Evolutionary conservation across 2,329 filamentous ascomycete genomes (phyloP), one percentile per base, ranked within the genome.

Genomic region (Neofusicoccum ribis): DNA sequence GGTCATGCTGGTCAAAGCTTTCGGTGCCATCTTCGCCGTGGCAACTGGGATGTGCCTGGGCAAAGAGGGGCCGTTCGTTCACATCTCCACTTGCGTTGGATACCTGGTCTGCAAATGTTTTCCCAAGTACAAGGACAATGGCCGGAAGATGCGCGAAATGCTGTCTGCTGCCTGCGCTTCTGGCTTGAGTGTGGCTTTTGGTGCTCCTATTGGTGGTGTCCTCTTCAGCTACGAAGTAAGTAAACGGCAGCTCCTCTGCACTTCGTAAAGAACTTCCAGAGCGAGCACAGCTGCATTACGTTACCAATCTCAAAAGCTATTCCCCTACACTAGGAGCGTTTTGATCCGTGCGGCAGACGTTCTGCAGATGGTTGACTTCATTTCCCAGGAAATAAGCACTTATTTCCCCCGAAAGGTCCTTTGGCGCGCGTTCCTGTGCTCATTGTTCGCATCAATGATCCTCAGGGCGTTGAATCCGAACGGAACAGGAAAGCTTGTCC

Each of bases 1-100:
- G 66, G 84, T 86, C 6, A 75, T 88, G 3, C 58, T 83, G 14
- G 81, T 86, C 65, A 88, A 88, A 76, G 85, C 82, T 1, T 76
- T 87, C n/a, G 85, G 85, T 11, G 82, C 85, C 2, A 76, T 84
- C 5, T 86, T 88, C 68, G 85, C 85, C 0, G 85, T 88, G 1
- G 80, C 84, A 0, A 85, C 85, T 0, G 84, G 85, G 14, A 85
- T 88, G 83, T 86, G 83, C 69, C 73, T 88, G 4, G 86, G 86
- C 0, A 88, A 88, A 74, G 85, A 88, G 79, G 85, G 86, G 0
- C 85, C 85, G 0, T 87, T 88, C 68, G 85, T 88, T 1, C 85
- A 88, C 71, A 87, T 88, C 41, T 84, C 83, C 0, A 85, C 85
- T 2, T 87, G 84, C 68, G 81, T 85, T 0, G 84, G 84, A 7